A percentile compares a stretch with the other conserved stretches of the same genome.
Conservation (phyloP, 2,329 filamentous ascomycete species). For the Trichoderma sp. region DNA sequence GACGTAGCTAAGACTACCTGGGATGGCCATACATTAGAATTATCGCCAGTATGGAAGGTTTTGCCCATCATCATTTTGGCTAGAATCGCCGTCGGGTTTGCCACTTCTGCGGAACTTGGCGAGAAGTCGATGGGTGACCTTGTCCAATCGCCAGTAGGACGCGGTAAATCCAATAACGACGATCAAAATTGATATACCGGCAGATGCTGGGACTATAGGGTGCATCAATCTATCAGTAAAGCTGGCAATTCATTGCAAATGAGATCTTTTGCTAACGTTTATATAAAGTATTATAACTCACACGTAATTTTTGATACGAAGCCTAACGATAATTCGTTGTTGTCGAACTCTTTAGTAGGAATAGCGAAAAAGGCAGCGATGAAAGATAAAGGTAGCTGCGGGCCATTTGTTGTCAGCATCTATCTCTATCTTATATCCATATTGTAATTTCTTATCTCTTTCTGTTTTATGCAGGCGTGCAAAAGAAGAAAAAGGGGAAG, state of each 20-base stretch:
- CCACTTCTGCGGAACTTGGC: not conserved
- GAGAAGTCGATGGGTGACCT: not conserved
- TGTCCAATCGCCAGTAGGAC: not conserved
- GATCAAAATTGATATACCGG: not conserved
- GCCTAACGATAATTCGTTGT: not conserved
- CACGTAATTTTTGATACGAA: not conserved
- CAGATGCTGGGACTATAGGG: not conserved
- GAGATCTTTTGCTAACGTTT: no score
- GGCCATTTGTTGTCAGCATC: not conserved
- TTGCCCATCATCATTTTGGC: not conserved
- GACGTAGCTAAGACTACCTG: no score
- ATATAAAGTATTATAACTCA: not conserved
- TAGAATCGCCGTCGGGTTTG: fast-evolving
- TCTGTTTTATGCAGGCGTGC: no score
- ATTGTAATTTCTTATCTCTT: not conserved
- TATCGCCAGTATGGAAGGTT: no score
- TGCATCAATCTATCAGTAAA: not conserved
- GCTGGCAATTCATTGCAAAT: no score
- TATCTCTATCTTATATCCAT: fast-evolving
- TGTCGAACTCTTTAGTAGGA: not conserved
- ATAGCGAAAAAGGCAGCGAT: not conserved
- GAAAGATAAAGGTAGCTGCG: not conserved
- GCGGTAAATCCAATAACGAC: not conserved
- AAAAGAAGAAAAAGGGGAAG: not conserved
- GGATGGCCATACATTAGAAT: no score